Conservation (phyloP, 2,329 filamentous ascomycete genomes). For the Ambrosiella xylebori region DNA sequence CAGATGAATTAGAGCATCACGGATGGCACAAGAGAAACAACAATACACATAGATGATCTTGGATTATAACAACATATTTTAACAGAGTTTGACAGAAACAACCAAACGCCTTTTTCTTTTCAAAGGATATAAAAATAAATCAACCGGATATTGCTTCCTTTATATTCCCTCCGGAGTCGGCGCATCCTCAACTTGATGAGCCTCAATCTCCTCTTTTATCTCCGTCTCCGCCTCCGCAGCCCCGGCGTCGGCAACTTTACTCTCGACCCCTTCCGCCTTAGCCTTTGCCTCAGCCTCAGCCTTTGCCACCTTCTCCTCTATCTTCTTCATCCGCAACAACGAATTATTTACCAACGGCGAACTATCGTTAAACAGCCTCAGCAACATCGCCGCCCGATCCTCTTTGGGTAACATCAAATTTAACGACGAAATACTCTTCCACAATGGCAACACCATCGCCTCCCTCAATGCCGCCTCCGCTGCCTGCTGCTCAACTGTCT, state of each 20-base stretch:
- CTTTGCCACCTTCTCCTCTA: constrained; percentile 16
- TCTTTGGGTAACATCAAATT: constrained; percentile 99
- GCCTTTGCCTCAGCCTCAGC: constrained; percentile 15
- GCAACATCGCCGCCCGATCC: constrained; percentile 78
- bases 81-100: too few species aligned
- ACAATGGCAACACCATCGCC: constrained; percentile 75
- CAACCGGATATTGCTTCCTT: background rate
- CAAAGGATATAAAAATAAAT: background rate
- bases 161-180: constrained; percentile 20
- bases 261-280: constrained; percentile 14
- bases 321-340: constrained; percentile 30
- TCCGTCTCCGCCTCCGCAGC: constrained; percentile 15
- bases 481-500: constrained; percentile 6
- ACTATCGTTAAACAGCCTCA: constrained; percentile 80
- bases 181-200: constrained; percentile 22
- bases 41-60: too few species aligned
- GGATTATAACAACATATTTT: too few species aligned
- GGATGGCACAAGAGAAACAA: too few species aligned
- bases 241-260: constrained; percentile 13
- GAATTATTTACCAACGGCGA: constrained; percentile 62
- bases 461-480: constrained; percentile 40
- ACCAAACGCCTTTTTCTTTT: too few species aligned
- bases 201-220: constrained; percentile 15
- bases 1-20: too few species aligned
- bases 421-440: constrained; percentile 79